A percentile compares a stretch with the other conserved stretches of the same genome.
phyloP scores from a whole-genome alignment of 768 basidiomycete species.

The Panaeolus papilionaceus region DNA sequence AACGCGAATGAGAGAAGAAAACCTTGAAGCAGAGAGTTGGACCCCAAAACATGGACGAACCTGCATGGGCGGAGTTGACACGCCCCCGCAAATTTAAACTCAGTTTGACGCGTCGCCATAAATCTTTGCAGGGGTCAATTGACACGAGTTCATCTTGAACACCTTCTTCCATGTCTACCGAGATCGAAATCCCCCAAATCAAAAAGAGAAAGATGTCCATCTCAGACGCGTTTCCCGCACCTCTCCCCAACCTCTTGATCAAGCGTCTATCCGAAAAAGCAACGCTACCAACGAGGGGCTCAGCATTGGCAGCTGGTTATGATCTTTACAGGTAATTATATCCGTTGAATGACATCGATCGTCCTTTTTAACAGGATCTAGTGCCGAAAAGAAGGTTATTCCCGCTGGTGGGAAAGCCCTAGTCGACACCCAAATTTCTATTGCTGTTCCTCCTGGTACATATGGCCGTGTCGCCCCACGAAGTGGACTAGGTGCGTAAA shows the following conservation, averaged over 20 bases:
- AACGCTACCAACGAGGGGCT: slow-evolving; percentile 85
- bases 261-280: slow-evolving; percentile 87
- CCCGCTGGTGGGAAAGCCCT: slow-evolving; percentile 93
- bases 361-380: slow-evolving; percentile 34
- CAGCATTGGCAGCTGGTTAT: slow-evolving; percentile 88
- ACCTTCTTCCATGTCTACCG: slow-evolving; percentile 26
- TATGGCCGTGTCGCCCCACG: slow-evolving; percentile 98
- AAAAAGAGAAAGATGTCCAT: slow-evolving; percentile 71
- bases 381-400: slow-evolving; percentile 84
- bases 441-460: slow-evolving; percentile 92
- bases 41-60: slow-evolving; percentile 22
- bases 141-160: slow-evolving; percentile 1
- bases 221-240: slow-evolving; percentile 39
- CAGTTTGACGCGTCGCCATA: slow-evolving; percentile 39
- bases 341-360: slow-evolving; percentile 15
- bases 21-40: slow-evolving; percentile 66
- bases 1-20: slow-evolving; percentile 74
- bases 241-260: slow-evolving; percentile 68
- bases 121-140: slow-evolving; percentile 14
- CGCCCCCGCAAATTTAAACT: slow-evolving; percentile 32
- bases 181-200: slow-evolving; percentile 28
- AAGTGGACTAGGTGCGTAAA: slow-evolving; percentile 84
- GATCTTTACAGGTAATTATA: slow-evolving; percentile 87
- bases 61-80: slow-evolving; percentile 28
- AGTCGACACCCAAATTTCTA: slow-evolving; percentile 89